phyloP scores from a whole-genome alignment of 2,329 filamentous ascomycete species.

The Ampelomyces quisqualis region DNA sequence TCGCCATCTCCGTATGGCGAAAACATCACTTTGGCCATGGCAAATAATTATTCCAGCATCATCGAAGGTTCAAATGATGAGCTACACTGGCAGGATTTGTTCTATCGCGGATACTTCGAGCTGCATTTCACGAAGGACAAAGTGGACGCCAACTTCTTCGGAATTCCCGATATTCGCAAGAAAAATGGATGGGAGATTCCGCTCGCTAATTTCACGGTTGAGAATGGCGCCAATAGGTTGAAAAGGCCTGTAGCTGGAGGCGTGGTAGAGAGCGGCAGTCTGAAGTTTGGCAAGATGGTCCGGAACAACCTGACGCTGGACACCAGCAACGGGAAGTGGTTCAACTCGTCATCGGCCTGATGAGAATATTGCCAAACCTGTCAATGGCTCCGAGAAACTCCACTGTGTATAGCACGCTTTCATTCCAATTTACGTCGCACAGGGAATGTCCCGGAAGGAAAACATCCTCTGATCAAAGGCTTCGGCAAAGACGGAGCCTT shows the following conservation, averaged over 20 bases:
- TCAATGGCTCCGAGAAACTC: no score
- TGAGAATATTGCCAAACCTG: no score
- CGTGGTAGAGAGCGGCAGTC: constrained; percentile 57
- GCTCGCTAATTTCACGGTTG: constrained; percentile 69
- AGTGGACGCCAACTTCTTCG: constrained; percentile 66
- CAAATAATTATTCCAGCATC: constrained; percentile 47
- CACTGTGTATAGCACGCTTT: no score
- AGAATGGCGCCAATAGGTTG: constrained; percentile 61
- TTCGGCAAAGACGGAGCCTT: no score
- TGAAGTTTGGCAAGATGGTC: constrained; percentile 51
- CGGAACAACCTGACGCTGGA: constrained; percentile 40
- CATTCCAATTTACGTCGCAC: no score
- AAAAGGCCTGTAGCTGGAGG: constrained; percentile 53
- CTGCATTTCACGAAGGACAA: constrained; percentile 56
- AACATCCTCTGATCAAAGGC: no score
- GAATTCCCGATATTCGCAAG: constrained; percentile 59
- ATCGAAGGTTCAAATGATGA: constrained; percentile 56
- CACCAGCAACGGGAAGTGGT: constrained; percentile 39
- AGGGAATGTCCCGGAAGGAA: no score
- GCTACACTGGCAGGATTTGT: constrained; percentile 71
- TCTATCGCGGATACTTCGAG: constrained; percentile 73
- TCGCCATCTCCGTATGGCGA: constrained; percentile 61
- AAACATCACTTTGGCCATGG: constrained; percentile 56
- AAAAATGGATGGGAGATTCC: constrained; percentile 65
- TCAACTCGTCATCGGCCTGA: constrained; percentile 32